phyloP scores from a whole-genome alignment of 2,329 filamentous ascomycete genomes.

The Fusarium sp. region DNA sequence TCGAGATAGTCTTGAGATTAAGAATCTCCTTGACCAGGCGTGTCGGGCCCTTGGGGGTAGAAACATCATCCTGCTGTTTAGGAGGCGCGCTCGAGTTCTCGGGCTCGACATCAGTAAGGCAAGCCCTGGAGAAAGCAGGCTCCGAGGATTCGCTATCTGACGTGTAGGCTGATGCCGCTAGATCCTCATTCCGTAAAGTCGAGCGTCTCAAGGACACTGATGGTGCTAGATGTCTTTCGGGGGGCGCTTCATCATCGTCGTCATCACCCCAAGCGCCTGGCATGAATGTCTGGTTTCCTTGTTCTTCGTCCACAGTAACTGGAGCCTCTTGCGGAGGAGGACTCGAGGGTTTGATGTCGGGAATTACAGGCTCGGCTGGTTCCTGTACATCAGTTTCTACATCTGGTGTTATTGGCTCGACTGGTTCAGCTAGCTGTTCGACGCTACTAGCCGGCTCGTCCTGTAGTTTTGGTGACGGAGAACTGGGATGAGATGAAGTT shows the following conservation, averaged over 20 bases:
- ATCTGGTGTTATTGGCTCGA: not conserved
- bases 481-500: conserved; percentile 17
- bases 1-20: conserved; percentile 60
- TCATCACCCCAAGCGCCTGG: conserved; percentile 64
- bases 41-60: conserved; percentile 64
- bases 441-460: not conserved
- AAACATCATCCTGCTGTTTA: conserved; percentile 53
- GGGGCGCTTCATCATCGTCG: conserved; percentile 45
- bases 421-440: conserved; percentile 5
- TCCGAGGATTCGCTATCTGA: conserved; percentile 46
- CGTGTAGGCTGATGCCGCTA: conserved; percentile 14
- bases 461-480: conserved; percentile 3
- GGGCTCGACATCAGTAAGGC: conserved; percentile 32
- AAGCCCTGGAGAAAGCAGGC: conserved; percentile 45
- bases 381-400: conserved; percentile 10
- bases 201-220: conserved; percentile 14
- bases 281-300: conserved; percentile 51
- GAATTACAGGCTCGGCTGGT: not conserved
- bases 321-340: conserved; percentile 7
- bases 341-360: conserved; percentile 6
- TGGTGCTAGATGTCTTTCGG: conserved; percentile 18
- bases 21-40: conserved; percentile 67
- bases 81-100: conserved; percentile 18
- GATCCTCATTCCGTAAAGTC: conserved; percentile 15
- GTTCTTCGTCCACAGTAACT: not conserved